Base-by-base conservation (phyloP, 805 yeast genomes). In the Ogataea zsoltii region DNA sequence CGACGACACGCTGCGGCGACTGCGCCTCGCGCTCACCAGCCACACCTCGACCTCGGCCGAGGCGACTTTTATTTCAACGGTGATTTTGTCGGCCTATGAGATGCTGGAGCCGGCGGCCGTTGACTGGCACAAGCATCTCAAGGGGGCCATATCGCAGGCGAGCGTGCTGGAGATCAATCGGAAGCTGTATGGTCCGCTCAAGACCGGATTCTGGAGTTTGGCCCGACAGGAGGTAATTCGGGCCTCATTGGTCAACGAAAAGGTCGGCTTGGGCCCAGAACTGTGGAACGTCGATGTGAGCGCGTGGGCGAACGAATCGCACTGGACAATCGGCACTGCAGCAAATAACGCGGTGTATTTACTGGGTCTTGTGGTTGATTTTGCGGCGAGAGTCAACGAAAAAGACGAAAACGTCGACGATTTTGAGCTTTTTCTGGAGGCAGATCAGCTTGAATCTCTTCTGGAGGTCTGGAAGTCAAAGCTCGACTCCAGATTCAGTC, bases 81-180 rank as follows among this genome's bases (percentile, higher is more conserved):
- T 46, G 19, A 32, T 46, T 39, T 44, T 46, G 25, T 46, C 50
- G 7, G 47, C 45, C 13, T 46, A 46, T 29, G 50, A 46, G 23
- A 46, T 46, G 47, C 43, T 46, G 30, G 38, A 42, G 32, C 50
- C 50, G 3, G 50, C 50, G 7, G 45, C 42, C 7, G 42, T 42
- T 11, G 50, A 46, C 38, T 46, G 50, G 50, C 50, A 46, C 34
- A 46, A 42, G 31, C 50, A 46, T 21, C 33, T 46, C 18, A 39
- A 40, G 19, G 50, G 50, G 4, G 50, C 46, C 31, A 46, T 42
- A 13, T 46, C 46, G 15, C 50, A 46, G 34, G 50, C 50, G 12
- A 25, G 18, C 4, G 44, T 41, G n/a, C 30, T 31, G 19, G 46
- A 41, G 13, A 35, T 39, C 26, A 39, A 39, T 19, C 28, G 34